Base-by-base conservation (phyloP, 2,329 filamentous ascomycete genomes). In the Zymoseptoria ardabiliae region DNA sequence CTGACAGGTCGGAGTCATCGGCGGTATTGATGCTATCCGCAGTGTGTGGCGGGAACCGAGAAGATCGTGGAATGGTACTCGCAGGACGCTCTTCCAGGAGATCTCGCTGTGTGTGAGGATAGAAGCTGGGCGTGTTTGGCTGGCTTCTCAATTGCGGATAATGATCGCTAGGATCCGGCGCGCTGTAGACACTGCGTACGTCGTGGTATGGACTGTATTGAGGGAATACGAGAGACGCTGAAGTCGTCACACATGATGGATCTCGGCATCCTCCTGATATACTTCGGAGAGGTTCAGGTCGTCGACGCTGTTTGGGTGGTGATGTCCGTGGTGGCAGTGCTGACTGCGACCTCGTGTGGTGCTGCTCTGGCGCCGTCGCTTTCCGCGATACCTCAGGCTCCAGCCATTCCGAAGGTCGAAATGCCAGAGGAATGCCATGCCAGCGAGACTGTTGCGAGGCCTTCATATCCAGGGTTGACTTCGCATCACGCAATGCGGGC, bases 111-210 rank as follows among this genome's bases (percentile, higher is more conserved):
- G 57, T 30, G 7, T 35, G 21, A n/a, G 60, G 59, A 28, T 61
- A 57, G 52, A 48, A 56, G 30, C 58, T 55, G 11, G 66, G 63
- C 22, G 67, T 66, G 55, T 57, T 66, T 4, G 69, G 69, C 50
- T 69, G 68, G 59, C 68, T 69, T 28, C 68, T 58, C n/a, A 66
- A 63, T 50, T 68, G 63, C 50, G 59, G 52, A 53, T 56, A 13
- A n/a, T 55, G 53, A 19, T 60, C 25, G 2, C 58, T 51, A 7
- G 61, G 58, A 41, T 63, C 55, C 7, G 57, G 58, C 17, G 59
- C 62, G 20, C 54, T 61, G 57, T 59, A 25, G 3, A 50, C 48
- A 53, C 55, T 57, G 22, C 56, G 23, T 13, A 50, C 48, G 20
- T 64, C 63, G 41, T 63, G 58, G 51, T 68, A 68, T 4, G 65